Evolutionary conservation across 176 grass and related monocot species (phyloP).

Genomic region (Carex myosuroides): DNA sequence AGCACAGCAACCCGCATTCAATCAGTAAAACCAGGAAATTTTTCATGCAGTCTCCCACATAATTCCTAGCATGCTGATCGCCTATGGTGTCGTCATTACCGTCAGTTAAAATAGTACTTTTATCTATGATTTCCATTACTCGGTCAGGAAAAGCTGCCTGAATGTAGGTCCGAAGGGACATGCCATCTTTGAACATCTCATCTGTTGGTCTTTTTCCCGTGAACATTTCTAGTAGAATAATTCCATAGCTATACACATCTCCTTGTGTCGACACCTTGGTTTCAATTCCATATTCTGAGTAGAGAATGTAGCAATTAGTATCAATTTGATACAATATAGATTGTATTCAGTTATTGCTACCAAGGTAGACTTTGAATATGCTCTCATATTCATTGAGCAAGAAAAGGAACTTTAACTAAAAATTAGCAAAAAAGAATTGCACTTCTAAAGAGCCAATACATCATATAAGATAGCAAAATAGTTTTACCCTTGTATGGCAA

Average conservation of each 20-base stretch:
- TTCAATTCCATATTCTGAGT: constrained; percentile 13
- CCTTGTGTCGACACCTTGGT: constrained; percentile 9
- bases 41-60: not conserved
- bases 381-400: not conserved
- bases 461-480: not conserved
- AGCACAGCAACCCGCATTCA: constrained; percentile 11
- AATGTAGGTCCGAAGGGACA: constrained; percentile 4
- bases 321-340: not conserved
- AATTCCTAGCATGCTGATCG: not conserved
- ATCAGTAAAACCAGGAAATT: constrained; percentile 1
- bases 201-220: constrained; percentile 27
- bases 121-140: constrained; percentile 9
- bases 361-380: not conserved
- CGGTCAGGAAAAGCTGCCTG: constrained; percentile 8
- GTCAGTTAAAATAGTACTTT: not conserved
- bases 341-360: not conserved
- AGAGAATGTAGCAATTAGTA: not conserved
- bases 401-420: not conserved
- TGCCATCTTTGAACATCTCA: constrained; percentile 23
- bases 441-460: not conserved
- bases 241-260: constrained; percentile 26
- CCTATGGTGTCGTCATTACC: not conserved
- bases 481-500: not conserved
- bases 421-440: not conserved
- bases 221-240: constrained; percentile 21